Conservation (phyloP, 768 basidiomycete genomes). For the Floccularia luteovirens region DNA sequence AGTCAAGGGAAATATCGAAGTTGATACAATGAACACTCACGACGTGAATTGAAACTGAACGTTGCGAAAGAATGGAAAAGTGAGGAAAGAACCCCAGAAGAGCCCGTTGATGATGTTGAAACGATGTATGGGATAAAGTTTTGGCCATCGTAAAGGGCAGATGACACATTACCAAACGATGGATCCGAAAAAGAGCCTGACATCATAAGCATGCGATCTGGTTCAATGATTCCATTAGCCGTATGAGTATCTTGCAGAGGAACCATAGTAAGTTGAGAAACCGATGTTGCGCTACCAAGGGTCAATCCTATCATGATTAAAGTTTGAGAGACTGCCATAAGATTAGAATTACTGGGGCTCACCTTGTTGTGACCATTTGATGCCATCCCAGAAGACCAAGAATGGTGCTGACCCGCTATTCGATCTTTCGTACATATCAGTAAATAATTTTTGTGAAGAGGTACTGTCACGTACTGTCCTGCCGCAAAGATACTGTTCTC, state of each 20-base stretch:
- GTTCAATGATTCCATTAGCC: conserved; percentile 63
- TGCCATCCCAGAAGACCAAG: conserved; percentile 81
- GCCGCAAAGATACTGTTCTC: conserved; percentile 83
- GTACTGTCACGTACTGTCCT: conserved; percentile 55
- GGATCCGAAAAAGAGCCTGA: conserved; percentile 70
- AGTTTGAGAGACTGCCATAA: conserved; percentile 1
- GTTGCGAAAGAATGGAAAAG: conserved; percentile 77
- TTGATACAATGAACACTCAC: conserved; percentile 34
- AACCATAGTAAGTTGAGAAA: conserved; percentile 86
- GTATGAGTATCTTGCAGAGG: conserved; percentile 75
- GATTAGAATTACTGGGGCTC: conserved; percentile 11
- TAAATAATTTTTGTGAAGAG: conserved; percentile 1
- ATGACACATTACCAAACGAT: conserved; percentile 71
- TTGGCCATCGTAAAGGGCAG: conserved; percentile 83
- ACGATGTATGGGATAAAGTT: conserved; percentile 77
- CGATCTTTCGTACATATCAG: conserved; percentile 25
- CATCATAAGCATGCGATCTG: conserved; percentile 85
- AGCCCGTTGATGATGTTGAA: conserved; percentile 56
- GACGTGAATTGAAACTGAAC: conserved; percentile 66
- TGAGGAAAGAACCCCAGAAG: conserved; percentile 62
- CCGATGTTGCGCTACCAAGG: conserved; percentile 47
- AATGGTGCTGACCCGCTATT: conserved; percentile 60
- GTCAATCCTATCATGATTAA: conserved; percentile 37
- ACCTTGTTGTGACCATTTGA: conserved; percentile 66
- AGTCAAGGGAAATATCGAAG: conserved; percentile 3